phyloP scores from a whole-genome alignment of 345 rosid species.

The Brassica cretica region DNA sequence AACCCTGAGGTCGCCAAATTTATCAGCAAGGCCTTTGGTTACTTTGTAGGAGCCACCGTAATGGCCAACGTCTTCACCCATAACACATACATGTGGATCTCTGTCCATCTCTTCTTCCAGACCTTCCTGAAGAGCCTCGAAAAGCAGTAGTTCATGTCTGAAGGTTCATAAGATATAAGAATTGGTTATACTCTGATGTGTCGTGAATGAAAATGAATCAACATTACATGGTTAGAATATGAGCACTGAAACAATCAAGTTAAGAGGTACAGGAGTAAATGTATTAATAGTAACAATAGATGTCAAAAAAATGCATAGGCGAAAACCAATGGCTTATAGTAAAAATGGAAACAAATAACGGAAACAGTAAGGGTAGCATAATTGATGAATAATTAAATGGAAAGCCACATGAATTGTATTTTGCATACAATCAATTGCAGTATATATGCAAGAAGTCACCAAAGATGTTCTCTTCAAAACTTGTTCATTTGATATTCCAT shows the following conservation, averaged over 20 bases:
- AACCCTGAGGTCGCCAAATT: constrained; percentile 89
- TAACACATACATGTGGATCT: constrained; percentile 77
- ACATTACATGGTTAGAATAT: not conserved
- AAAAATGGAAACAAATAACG: not conserved
- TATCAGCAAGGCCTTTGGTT: constrained; percentile 70
- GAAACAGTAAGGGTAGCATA: not conserved
- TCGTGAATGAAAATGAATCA: not conserved
- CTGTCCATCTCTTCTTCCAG: constrained; percentile 99
- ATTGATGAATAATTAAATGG: too few relatives aligned
- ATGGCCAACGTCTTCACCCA: constrained; percentile 99
- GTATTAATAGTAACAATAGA: not conserved
- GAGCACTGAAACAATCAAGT: not conserved
- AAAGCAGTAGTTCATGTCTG: constrained; percentile 88
- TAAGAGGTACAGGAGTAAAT: too few relatives aligned
- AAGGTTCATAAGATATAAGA: not conserved
- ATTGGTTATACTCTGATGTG: not conserved
- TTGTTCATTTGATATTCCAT: not conserved
- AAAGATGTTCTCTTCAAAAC: not conserved
- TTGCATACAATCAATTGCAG: not conserved
- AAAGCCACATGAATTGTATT: too few relatives aligned
- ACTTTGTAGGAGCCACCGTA: constrained; percentile 98
- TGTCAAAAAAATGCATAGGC: not conserved
- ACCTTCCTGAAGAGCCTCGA: constrained; percentile 91
- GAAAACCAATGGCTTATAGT: not conserved
- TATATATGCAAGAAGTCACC: not conserved